A percentile compares a stretch with the other conserved stretches of the same genome.
Evolutionary conservation across 805 yeast species (phyloP).

Genomic region (Saccharomycopsis sp.): DNA sequence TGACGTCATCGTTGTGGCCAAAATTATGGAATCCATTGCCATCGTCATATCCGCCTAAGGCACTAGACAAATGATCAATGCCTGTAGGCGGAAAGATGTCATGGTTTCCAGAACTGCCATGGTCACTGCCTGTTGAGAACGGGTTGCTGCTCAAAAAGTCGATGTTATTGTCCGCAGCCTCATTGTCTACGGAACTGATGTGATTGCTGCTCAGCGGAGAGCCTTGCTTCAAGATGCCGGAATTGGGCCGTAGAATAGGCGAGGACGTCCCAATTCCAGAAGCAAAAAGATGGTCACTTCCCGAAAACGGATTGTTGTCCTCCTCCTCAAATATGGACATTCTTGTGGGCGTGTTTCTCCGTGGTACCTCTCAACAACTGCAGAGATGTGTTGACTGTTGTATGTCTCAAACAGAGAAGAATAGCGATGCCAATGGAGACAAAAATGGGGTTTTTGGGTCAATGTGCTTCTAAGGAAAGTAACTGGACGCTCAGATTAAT

Average conservation of each 20-base stretch:
- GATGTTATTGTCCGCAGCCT: no score
- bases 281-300: slow-evolving; percentile 32
- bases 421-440: no score
- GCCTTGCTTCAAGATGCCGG: not conserved
- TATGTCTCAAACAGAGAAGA: no score
- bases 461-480: no score
- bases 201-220: not conserved
- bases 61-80: not conserved
- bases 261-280: slow-evolving; percentile 29
- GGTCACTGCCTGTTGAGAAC: not conserved
- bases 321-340: slow-evolving; percentile 26
- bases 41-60: not conserved
- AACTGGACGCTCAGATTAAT: no score
- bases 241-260: not conserved
- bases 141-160: not conserved
- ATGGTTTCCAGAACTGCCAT: not conserved
- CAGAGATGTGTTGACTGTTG: no score
- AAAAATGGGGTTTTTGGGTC: no score
- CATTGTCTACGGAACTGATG: no score
- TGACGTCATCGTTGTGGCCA: not conserved
- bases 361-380: not conserved
- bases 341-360: not conserved
- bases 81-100: not conserved
- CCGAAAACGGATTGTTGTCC: slow-evolving; percentile 34
- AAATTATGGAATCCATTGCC: not conserved